A percentile compares a stretch with the other conserved stretches of the same genome.
These are phyloP conservation scores for Pseudognaphalium luteoalbum DNA, from an alignment of 129 eudicot species.

Conservation along the genomic window DNA sequence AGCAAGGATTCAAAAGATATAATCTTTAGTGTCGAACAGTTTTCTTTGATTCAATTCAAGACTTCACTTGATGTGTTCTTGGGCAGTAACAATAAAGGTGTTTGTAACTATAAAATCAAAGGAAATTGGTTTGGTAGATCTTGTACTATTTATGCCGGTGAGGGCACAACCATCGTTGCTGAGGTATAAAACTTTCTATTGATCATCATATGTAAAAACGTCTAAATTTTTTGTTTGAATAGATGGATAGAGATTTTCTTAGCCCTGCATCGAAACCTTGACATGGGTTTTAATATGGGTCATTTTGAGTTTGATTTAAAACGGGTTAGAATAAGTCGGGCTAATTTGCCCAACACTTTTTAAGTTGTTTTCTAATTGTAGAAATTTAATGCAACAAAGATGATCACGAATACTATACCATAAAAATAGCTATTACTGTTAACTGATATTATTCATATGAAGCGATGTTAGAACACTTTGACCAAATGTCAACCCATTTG, in stretches of 20 bases:
- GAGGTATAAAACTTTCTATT: slow-evolving; percentile 20
- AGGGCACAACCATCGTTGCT: slow-evolving; percentile 35
- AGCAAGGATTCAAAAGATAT: slow-evolving; percentile 37
- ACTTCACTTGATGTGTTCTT: slow-evolving; percentile 42
- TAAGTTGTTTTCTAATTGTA: no score
- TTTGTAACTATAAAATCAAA: slow-evolving; percentile 41
- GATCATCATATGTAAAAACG: background rate
- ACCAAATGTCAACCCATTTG: background rate
- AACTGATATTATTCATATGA: no score
- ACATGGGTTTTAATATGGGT: background rate
- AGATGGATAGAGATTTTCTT: background rate
- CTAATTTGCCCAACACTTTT: background rate
- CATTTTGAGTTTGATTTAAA: background rate
- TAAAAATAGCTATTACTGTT: no score
- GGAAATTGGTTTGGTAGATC: slow-evolving; percentile 44
- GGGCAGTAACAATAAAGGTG: slow-evolving; percentile 21
- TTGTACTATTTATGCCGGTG: slow-evolving; percentile 39
- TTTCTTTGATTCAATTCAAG: slow-evolving; percentile 37
- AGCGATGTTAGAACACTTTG: no score
- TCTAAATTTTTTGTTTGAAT: background rate
- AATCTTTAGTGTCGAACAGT: slow-evolving; percentile 30
- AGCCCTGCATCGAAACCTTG: background rate
- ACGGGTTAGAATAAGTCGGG: background rate
- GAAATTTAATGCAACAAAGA: no score
- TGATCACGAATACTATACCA: background rate